Percentiles rank a stretch among this genome's conserved stretches.
phyloP scores from a whole-genome alignment of 768 basidiomycete genomes.

The Tricholomella constricta region DNA sequence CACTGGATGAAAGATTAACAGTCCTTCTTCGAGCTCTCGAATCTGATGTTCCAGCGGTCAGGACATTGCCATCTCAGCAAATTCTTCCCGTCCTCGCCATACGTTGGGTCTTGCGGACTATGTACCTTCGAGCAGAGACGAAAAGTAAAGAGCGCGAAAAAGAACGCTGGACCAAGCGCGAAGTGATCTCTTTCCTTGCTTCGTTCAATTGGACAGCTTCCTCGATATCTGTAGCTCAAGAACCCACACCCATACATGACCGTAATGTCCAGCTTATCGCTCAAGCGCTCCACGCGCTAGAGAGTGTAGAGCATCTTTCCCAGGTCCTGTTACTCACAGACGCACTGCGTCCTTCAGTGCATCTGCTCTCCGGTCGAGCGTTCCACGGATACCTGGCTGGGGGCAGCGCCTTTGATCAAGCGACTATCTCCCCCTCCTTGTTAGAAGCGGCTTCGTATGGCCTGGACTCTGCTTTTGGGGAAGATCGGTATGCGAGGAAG shows the following conservation, averaged over 20 bases:
- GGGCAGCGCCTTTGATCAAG: slow-evolving; percentile 18
- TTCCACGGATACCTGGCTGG: slow-evolving; percentile 59
- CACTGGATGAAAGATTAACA: slow-evolving; percentile 51
- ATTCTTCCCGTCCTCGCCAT: slow-evolving; percentile 56
- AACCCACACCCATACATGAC: slow-evolving; percentile 46
- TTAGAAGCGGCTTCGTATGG: slow-evolving; percentile 51
- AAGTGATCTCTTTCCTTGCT: slow-evolving; percentile 61
- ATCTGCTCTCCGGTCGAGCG: slow-evolving; percentile 55
- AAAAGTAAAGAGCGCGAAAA: slow-evolving; percentile 58
- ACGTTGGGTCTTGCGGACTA: slow-evolving; percentile 59
- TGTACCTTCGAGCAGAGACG: slow-evolving; percentile 53
- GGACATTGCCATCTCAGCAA: slow-evolving; percentile 45
- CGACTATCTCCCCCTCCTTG: slow-evolving; percentile 32
- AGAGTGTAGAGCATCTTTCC: slow-evolving; percentile 59
- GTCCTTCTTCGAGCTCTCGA: slow-evolving; percentile 57
- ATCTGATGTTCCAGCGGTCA: slow-evolving; percentile 53
- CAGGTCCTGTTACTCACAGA: slow-evolving; percentile 61
- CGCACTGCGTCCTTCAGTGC: slow-evolving; percentile 45
- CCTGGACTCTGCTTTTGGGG: slow-evolving; percentile 49
- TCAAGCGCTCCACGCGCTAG: slow-evolving; percentile 60
- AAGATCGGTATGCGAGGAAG: slow-evolving; percentile 41
- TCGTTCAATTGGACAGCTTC: slow-evolving; percentile 40
- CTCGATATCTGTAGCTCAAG: slow-evolving; percentile 7
- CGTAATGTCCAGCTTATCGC: slow-evolving; percentile 70
- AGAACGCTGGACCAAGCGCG: slow-evolving; percentile 69